A percentile compares a stretch with the other conserved stretches of the same genome.
phyloP scores from a whole-genome alignment of 73 alveolate genomes.

The Paramecium biaurelia region DNA sequence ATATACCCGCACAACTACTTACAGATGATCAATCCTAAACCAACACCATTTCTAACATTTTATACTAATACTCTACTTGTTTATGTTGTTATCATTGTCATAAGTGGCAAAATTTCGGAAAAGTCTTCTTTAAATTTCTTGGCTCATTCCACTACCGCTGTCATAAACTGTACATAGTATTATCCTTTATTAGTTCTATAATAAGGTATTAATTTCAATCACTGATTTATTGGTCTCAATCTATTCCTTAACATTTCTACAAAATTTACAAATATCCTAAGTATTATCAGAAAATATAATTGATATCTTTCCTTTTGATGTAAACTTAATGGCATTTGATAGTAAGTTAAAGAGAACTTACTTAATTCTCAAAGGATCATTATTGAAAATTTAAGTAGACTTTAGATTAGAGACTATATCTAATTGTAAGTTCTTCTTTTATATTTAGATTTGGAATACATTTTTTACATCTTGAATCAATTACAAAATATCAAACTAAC shows the following conservation, averaged over 20 bases:
- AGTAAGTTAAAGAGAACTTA: not conserved
- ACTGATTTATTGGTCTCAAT: not conserved
- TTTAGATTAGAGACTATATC: not conserved
- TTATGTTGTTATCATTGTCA: not conserved
- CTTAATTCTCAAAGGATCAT: conserved; percentile 20
- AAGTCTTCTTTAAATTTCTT: not conserved
- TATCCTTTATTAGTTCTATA: not conserved
- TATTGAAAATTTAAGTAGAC: not conserved
- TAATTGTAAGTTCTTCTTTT: not conserved
- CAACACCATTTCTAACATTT: not conserved
- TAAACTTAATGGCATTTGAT: not conserved
- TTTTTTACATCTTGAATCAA: not conserved
- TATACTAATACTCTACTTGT: not conserved
- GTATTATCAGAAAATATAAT: not conserved
- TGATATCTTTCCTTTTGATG: not conserved
- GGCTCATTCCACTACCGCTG: not conserved
- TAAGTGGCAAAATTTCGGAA: not conserved
- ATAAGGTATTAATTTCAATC: not conserved
- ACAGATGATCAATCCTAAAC: not conserved
- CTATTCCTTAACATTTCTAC: not conserved
- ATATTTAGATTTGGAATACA: not conserved
- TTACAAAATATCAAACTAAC: not conserved
- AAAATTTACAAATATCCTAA: not conserved
- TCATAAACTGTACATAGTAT: not conserved
- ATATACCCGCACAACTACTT: conserved; percentile 23